Evolutionary conservation across 2,329 filamentous ascomycete species (phyloP), one percentile per base, ranked within the genome.

Genomic region (Aureobasidium pullulans): DNA sequence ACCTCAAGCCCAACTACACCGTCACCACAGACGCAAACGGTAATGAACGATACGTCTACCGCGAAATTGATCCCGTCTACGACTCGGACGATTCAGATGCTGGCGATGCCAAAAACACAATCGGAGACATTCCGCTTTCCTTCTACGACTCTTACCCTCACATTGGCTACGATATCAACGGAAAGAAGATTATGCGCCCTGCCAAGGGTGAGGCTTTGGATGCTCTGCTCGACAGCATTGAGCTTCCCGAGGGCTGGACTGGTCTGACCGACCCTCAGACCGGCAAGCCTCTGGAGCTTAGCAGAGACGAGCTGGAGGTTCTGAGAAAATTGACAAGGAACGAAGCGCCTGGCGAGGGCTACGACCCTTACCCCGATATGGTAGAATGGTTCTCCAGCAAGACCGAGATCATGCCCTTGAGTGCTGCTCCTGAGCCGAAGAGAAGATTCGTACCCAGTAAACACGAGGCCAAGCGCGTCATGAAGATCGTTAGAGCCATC

Each of bases 71-170:
- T 65, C 90, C 93, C 2, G 87, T 91, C 57, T 96, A 99, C 75
- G 94, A 97, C 70, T 96, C 92, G 1, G 95, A 99, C 75, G 93
- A 96, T 70, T 89, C 89, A 3, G 93, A 96, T 71, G 87, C 86
- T 3, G 84, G 88, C 62, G 87, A 84, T 59, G 84, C 86, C 31
- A 81, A 80, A 54, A 99, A 99, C 76, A 97, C 94, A 0, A 96
- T 99, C 68, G 95, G 94, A 66, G 81, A 97, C 71, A 99, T 99
- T 62, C 90, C 92, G 5, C 78, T 97, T 52, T 88, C 89, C 3
- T 97, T 96, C 76, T 99, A 99, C 78, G 94, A 99, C 72, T 88
- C 90, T 37, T 99, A 96, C 71, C 94, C 94, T 53, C 94, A 99
- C 72, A 96, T 99, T 71, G 94, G 94, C 61, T 99, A 99, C 76